Evolutionary conservation across 768 basidiomycete species (phyloP).

Genomic region (Jaapia argillacea): DNA sequence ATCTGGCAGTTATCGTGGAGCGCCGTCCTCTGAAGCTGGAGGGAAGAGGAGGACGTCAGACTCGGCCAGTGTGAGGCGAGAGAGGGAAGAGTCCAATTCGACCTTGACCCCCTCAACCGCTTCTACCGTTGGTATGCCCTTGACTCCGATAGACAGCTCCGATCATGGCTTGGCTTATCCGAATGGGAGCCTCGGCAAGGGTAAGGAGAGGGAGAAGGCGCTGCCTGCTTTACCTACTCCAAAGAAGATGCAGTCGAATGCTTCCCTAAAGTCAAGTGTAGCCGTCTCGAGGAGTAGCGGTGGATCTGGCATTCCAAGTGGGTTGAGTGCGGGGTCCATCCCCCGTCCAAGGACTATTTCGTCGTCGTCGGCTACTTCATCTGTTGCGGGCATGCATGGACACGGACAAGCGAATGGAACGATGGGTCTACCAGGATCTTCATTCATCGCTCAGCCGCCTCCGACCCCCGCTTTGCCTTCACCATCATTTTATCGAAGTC

Average conservation of each 20-base stretch:
- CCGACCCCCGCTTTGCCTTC: background rate
- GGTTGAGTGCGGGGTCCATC: background rate
- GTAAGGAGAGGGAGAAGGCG: background rate
- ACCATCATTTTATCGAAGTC: background rate
- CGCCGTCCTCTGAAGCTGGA: constrained; percentile 7
- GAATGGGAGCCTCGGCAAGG: too few relatives aligned
- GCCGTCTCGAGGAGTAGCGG: background rate
- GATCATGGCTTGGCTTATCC: too few relatives aligned
- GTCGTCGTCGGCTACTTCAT: background rate
- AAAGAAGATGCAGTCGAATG: constrained; percentile 6
- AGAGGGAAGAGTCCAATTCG: constrained; percentile 5
- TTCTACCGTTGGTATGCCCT: background rate
- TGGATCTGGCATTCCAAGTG: too few relatives aligned
- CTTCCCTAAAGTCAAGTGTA: constrained; percentile 2
- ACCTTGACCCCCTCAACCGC: constrained; percentile 2
- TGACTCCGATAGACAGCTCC: background rate
- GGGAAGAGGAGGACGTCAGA: constrained; percentile 14
- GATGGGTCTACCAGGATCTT: too few relatives aligned
- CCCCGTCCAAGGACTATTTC: background rate
- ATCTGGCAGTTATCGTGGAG: too few relatives aligned
- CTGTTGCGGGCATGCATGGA: background rate
- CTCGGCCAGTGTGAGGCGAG: too few relatives aligned
- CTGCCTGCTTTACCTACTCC: background rate
- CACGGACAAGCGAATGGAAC: background rate
- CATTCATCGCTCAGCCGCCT: too few relatives aligned